Conservation (phyloP, 2,329 filamentous ascomycete species). For the Lasiodiplodia gonubiensis region DNA sequence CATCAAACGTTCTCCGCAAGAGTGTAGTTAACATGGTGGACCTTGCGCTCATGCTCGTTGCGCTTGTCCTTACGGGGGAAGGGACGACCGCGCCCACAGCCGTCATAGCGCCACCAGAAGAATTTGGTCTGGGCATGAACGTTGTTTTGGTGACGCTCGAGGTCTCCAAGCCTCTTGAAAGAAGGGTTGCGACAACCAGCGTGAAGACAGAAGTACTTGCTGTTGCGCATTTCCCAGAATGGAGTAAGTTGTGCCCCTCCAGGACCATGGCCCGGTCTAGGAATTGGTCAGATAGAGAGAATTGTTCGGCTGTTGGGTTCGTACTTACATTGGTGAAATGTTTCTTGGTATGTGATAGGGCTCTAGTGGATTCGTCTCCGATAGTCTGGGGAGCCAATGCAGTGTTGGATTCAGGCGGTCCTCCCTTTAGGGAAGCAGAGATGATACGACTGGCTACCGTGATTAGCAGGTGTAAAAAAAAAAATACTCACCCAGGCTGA, state of each 20-base stretch:
- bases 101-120: slow-evolving; percentile 4
- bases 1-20: background rate
- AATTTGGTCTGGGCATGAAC: background rate
- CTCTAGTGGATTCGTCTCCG: no score
- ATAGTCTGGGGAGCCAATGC: no score
- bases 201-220: background rate
- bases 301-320: no score
- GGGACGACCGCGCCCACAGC: background rate
- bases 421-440: no score
- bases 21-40: slow-evolving; percentile 16
- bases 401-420: no score
- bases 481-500: slow-evolving; percentile 5
- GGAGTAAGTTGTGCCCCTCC: no score
- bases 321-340: no score
- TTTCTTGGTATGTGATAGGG: background rate
- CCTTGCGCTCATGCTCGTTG: slow-evolving; percentile 29
- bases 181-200: background rate
- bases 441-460: no score
- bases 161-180: slow-evolving; percentile 3
- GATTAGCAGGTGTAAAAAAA: no score
- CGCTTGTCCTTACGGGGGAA: slow-evolving; percentile 29
- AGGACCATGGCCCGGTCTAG: no score
- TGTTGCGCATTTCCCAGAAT: background rate
- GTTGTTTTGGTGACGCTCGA: background rate
- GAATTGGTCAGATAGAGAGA: no score